Base-by-base conservation (phyloP, 768 basidiomycete genomes). In the Russula sp. region DNA sequence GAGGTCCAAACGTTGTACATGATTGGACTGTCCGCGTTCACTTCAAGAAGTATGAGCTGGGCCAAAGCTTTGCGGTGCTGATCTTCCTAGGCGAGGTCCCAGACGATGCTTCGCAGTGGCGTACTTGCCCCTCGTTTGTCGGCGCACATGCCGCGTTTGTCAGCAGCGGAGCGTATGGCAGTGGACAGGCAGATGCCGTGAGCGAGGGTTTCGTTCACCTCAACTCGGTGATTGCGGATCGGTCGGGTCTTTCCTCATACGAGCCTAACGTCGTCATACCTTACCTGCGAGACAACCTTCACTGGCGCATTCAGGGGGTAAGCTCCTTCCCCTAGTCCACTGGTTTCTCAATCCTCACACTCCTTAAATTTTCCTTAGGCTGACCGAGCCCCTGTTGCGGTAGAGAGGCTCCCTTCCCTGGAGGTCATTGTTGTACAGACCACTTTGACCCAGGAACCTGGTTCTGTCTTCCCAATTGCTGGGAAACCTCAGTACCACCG, bases 121-220 rank as follows among this genome's bases (percentile, higher is more conserved):
- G 68, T 47, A 60, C 67, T 7, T 70, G 71, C 62, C 63, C 71
- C 4, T 69, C 72, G 57, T 77, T 76, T 64, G 77, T 80, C 44
- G 82, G 80, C 22, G 70, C 76, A 1, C 76, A 79, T 68, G 70
- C 73, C 59, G 77, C 75, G 31, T 82, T 82, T 66, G 78, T 77
- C 40, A 77, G 75, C 57, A 70, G 66, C 53, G 37, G 56, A 39
- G 57, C 71, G 9, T 81, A 80, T 64, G 75, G 71, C 22, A 80
- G 69, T 34, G 64, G 69, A 2, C 71, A 77, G 49, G 55, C 53
- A 9, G 61, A 57, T 0, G 44, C 75, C 20, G 64, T 75, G 31
- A 68, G 71, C 22, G 79, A 80, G 67, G 79, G 79, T 5, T 81
- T 78, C 68, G 76, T 82, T 7, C 79, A 77, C 63, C 71, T 82